Evolutionary conservation across 352 stramenopile species (phyloP), one percentile per base, ranked within the genome.

Genomic region (Globisporangium nodosum): DNA sequence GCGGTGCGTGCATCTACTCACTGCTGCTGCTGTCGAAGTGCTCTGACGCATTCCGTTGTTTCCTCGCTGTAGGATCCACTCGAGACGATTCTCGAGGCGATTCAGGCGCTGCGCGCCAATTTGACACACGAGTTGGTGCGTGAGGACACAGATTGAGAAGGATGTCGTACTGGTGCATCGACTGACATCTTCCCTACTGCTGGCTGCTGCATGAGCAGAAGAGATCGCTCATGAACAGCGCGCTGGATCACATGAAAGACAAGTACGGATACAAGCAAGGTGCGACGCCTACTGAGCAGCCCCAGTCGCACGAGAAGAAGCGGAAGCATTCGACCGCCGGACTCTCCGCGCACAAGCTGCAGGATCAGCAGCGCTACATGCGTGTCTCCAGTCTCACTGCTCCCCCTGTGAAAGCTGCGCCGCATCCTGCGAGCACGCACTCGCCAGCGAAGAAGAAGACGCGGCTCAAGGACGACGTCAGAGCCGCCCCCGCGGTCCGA

Each of bases 51-150:
- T 49, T 5, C 11, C 30, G 15, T 27, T 6, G 2, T 3, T 20
- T 42, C 18, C 7, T 3, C 5, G 16, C 18, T 49, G 15, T 40
- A 81, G 61, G 76, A 82, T 43, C 63, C 79, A 35, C 73, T 79
- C 51, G 57, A 78, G n/a, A 63, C 68, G 0, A 61, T 89, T 27
- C 45, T 69, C 5, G 74, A 73, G 27, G 73, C 64, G 11, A 65
- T 88, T 21, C 40, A 62, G 8, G 74, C 72, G 12, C 50, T 91
- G 11, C 59, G 58, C 2, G 58, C 27, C 20, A 71, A 73, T 5
- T 61, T 70, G 54, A 70, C 86, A 51, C 62, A 79, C 20, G 68
- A 70, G 27, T 49, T 85, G 58, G 71, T 82, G 21, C 56, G 66
- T 58, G 7, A 15, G 4, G 35, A 42, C 35, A 42, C 9, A 1